A percentile compares a stretch with the other conserved stretches of the same genome.
Conservation (phyloP, 108 stramenopile genomes). For the Cyclotella atomus region DNA sequence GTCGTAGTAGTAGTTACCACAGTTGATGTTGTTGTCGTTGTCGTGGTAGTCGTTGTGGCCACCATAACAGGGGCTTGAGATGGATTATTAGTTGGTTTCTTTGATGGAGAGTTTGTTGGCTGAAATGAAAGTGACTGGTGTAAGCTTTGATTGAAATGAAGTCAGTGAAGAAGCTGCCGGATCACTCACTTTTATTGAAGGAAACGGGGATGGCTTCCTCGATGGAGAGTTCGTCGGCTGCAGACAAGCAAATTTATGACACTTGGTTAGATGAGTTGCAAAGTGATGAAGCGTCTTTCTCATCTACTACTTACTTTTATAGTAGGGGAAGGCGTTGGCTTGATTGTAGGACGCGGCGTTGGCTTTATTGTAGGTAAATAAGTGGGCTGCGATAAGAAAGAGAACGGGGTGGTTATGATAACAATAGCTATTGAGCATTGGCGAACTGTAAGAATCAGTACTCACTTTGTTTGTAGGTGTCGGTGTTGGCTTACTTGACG, state of each 20-base stretch:
- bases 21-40: background rate
- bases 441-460: background rate
- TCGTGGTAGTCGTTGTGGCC: background rate
- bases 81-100: background rate
- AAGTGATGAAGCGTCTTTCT: too few relatives aligned
- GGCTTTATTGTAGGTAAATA: background rate
- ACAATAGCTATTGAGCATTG: background rate
- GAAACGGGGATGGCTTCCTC: too few relatives aligned
- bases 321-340: slow-evolving; percentile 1
- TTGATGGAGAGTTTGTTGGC: background rate
- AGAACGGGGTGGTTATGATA: background rate
- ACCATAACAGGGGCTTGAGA: background rate
- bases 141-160: too few relatives aligned
- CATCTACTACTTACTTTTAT: background rate
- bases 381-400: background rate
- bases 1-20: background rate
- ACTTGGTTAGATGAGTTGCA: too few relatives aligned
- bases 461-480: background rate
- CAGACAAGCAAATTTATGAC: too few relatives aligned
- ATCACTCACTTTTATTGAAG: too few relatives aligned
- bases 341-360: slow-evolving; percentile 3
- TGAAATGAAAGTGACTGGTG: too few relatives aligned
- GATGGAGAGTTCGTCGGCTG: background rate
- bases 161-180: too few relatives aligned
- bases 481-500: background rate